A percentile compares a stretch with the other conserved stretches of the same genome.
phyloP scores from a whole-genome alignment of 1,284 basidiomycete genomes.

The Schizophyllum commune region DNA sequence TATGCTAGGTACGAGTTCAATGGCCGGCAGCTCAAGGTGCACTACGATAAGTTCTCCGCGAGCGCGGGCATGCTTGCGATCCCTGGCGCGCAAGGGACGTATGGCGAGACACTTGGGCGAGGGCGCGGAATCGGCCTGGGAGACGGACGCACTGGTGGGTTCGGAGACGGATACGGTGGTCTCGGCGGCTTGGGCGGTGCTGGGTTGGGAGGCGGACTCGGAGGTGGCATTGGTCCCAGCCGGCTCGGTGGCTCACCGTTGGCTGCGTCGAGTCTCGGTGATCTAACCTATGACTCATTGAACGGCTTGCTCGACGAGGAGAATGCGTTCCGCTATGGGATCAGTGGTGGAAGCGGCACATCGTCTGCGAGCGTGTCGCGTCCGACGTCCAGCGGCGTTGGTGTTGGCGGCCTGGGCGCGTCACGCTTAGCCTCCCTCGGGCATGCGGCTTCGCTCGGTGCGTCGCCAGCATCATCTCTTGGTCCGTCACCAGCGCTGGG shows the following conservation, averaged over 20 bases:
- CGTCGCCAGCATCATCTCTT: background rate
- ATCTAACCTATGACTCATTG: background rate
- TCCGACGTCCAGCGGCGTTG: background rate
- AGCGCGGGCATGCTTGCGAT: background rate
- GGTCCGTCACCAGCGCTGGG: background rate
- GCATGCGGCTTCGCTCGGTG: background rate
- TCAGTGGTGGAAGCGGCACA: background rate
- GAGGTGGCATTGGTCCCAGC: too few species aligned
- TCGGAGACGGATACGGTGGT: background rate
- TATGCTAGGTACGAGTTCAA: slow-evolving; percentile 73
- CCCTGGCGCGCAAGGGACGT: background rate
- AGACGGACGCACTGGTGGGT: background rate
- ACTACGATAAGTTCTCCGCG: slow-evolving; percentile 65
- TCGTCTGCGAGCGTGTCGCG: background rate
- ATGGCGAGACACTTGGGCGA: background rate
- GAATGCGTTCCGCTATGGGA: background rate
- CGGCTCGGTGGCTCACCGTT: background rate
- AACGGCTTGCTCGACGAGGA: background rate
- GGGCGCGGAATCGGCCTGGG: background rate
- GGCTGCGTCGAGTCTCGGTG: too few species aligned
- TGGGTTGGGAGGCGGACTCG: background rate
- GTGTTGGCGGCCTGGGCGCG: background rate
- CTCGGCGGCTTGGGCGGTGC: background rate
- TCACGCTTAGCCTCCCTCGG: background rate
- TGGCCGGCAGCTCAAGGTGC: slow-evolving; percentile 78